Conservation (phyloP, 768 basidiomycete genomes). For the Gloeopeniophorella convolvens region DNA sequence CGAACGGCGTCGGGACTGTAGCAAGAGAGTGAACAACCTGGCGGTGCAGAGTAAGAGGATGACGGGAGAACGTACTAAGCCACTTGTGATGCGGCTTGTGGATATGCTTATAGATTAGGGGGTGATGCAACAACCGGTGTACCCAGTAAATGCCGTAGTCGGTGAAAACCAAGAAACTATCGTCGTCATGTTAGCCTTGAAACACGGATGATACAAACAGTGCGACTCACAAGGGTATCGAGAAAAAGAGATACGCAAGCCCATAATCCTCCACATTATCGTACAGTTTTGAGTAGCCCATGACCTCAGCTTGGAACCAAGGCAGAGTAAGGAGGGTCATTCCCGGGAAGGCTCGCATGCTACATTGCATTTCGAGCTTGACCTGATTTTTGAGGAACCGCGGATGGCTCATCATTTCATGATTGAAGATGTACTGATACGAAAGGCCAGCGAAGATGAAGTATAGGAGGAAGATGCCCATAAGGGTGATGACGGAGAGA, state of each 20-base stretch:
- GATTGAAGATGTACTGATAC: constrained; percentile 86
- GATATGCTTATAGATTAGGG: constrained; percentile 77
- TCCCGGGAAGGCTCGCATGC: constrained; percentile 69
- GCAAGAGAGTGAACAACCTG: constrained; percentile 3
- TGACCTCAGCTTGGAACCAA: constrained; percentile 89
- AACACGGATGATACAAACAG: background rate
- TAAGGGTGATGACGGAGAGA: constrained; percentile 58
- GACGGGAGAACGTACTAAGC: constrained; percentile 61
- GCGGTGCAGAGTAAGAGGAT: background rate
- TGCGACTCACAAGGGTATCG: constrained; percentile 54
- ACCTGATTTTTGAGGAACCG: constrained; percentile 89
- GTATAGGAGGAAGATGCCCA: constrained; percentile 83
- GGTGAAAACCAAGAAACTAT: constrained; percentile 77
- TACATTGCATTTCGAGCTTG: constrained; percentile 66
- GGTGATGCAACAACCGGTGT: constrained; percentile 86
- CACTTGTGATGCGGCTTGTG: constrained; percentile 99
- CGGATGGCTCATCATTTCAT: constrained; percentile 92
- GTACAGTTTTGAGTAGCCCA: constrained; percentile 78
- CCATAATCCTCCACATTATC: constrained; percentile 76
- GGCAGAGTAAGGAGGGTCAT: constrained; percentile 86
- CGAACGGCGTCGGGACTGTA: constrained; percentile 92
- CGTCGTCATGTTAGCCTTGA: constrained; percentile 14
- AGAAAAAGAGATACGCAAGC: constrained; percentile 61
- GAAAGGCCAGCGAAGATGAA: constrained; percentile 83
- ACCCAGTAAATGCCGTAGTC: constrained; percentile 96